A percentile compares a stretch with the other conserved stretches of the same genome.
Evolutionary conservation across 2,329 filamentous ascomycete genomes (phyloP).

Genomic region (Talaromyces sp.): DNA sequence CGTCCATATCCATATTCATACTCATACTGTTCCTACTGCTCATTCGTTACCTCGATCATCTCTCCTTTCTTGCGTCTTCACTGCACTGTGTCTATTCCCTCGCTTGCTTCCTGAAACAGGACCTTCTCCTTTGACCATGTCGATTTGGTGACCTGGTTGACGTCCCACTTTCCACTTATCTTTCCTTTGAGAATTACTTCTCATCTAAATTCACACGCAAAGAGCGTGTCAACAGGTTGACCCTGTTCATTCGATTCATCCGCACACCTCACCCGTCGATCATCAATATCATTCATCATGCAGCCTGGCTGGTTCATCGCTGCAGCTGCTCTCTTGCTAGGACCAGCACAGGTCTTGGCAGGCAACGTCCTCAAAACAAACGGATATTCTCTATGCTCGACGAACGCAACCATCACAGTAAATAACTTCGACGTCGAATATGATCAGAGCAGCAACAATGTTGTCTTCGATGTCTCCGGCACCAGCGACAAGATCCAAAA

Average conservation of each 20-base stretch:
- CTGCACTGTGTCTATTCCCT: neutral
- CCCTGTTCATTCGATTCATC: conserved; percentile 22
- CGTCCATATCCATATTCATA: neutral
- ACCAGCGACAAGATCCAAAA: conserved; percentile 71
- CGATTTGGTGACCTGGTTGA: neutral
- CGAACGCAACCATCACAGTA: conserved; percentile 60
- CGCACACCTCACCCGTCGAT: neutral
- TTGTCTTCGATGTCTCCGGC: conserved; percentile 80
- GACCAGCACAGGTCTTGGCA: conserved; percentile 51
- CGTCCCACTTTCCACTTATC: neutral
- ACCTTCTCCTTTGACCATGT: conserved; percentile 1
- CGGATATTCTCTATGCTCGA: conserved; percentile 71
- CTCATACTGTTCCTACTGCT: neutral
- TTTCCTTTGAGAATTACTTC: neutral
- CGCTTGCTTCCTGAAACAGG: neutral
- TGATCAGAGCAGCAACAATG: conserved; percentile 66
- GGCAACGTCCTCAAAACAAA: conserved; percentile 72
- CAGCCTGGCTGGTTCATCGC: conserved; percentile 15
- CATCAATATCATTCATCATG: conserved; percentile 6
- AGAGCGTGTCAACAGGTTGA: conserved; percentile 25
- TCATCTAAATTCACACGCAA: conserved; percentile 15
- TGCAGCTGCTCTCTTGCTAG: conserved; percentile 13
- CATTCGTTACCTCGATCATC: conserved; percentile 3
- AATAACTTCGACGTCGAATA: conserved; percentile 73
- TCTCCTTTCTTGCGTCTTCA: neutral